phyloP scores from a whole-genome alignment of 208 protist genomes.

The Leptomonas pyrrhocoris region DNA sequence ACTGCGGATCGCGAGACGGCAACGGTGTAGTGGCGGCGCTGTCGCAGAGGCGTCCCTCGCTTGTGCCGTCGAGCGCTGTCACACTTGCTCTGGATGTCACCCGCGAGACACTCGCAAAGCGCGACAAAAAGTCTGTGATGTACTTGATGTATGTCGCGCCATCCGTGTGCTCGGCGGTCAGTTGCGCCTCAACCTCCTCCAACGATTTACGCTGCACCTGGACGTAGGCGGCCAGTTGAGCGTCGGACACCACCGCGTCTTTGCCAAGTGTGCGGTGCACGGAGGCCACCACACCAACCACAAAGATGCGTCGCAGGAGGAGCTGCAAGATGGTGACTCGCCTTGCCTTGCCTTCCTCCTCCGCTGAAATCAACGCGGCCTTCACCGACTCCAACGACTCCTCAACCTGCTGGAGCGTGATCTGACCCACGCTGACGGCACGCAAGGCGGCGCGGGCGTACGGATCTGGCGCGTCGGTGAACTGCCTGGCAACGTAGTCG shows the following conservation, averaged over 20 bases:
- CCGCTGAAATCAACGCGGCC: neutral
- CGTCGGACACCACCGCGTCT: conserved; percentile 16
- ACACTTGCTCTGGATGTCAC: neutral
- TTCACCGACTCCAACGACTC: conserved; percentile 21
- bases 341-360: conserved; percentile 23
- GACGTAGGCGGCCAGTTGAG: conserved; percentile 31
- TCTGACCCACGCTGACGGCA: neutral
- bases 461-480: neutral
- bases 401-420: conserved; percentile 20
- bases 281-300: conserved; percentile 21
- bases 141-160: conserved; percentile 10
- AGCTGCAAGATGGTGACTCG: conserved; percentile 26
- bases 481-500: conserved; percentile 10
- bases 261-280: conserved; percentile 28
- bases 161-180: conserved; percentile 23
- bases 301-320: conserved; percentile 36
- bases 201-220: conserved; percentile 35
- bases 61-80: neutral
- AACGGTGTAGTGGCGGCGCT: neutral
- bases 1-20: conserved; percentile 10
- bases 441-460: conserved; percentile 16
- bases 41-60: neutral
- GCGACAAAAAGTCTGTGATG: conserved; percentile 14
- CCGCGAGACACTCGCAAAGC: neutral
- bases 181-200: conserved; percentile 31